Conservation (phyloP, 1,139 yeast species). For the Blastobotrys illinoisensis region DNA sequence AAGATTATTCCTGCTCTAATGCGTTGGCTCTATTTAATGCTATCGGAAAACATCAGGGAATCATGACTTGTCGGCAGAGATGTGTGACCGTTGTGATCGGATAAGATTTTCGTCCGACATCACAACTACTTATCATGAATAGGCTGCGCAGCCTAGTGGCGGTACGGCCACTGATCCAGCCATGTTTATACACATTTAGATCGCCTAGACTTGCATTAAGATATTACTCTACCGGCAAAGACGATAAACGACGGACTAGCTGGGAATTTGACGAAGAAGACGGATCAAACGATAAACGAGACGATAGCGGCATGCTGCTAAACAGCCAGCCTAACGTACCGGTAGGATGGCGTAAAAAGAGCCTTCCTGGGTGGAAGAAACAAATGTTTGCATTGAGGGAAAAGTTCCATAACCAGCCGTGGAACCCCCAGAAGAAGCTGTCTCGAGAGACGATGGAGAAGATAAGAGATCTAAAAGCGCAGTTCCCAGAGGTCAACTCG, state of each 20-base stretch:
- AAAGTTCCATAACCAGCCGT: constrained; percentile 50
- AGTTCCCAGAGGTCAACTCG: constrained; percentile 54
- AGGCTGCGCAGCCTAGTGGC: background rate
- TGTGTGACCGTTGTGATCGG: background rate
- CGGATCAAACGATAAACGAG: background rate
- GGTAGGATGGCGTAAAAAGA: constrained; percentile 38
- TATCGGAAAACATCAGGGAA: too few relatives aligned
- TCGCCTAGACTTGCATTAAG: background rate
- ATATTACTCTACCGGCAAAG: background rate
- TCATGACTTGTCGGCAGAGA: too few relatives aligned
- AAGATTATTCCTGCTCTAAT: too few relatives aligned
- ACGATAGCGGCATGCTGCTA: constrained; percentile 10
- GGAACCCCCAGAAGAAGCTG: constrained; percentile 68
- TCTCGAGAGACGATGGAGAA: constrained; percentile 68
- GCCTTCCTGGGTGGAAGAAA: constrained; percentile 59
- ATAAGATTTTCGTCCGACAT: background rate
- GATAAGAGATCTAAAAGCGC: constrained; percentile 49
- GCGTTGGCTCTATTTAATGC: too few relatives aligned
- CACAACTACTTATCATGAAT: background rate
- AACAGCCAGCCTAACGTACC: constrained; percentile 33
- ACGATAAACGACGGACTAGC: background rate
- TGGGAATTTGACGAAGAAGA: constrained; percentile 1
- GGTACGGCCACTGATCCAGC: background rate
- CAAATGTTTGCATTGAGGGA: constrained; percentile 57
- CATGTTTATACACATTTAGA: background rate